A percentile compares a stretch with the other conserved stretches of the same genome.
Conservation (phyloP, 495 filamentous ascomycete genomes). For the Paragyromitra xinjiangensis region DNA sequence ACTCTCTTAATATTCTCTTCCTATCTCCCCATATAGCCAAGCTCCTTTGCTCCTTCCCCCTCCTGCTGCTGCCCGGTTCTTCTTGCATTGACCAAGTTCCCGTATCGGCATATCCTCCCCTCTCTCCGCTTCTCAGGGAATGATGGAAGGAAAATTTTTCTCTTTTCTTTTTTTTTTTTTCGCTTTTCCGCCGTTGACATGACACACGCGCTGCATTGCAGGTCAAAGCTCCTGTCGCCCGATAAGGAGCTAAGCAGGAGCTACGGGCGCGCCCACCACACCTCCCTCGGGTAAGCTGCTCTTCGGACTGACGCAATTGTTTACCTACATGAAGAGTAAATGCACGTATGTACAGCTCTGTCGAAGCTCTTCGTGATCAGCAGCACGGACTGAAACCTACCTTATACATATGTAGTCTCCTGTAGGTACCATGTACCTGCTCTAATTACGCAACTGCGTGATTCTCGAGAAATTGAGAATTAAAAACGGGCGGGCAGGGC, state of each 20-base stretch:
- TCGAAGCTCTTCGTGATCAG: slow-evolving; percentile 50
- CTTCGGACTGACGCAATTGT: slow-evolving; percentile 54
- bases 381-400: slow-evolving; percentile 41
- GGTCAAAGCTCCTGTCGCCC: slow-evolving; percentile 51
- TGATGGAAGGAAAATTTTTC: slow-evolving; percentile 38
- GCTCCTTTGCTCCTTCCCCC: slow-evolving; percentile 34
- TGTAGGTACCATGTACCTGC: slow-evolving; percentile 48
- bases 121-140: slow-evolving; percentile 25
- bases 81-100: slow-evolving; percentile 46
- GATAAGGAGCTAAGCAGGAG: slow-evolving; percentile 56
- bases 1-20: neutral
- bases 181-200: slow-evolving; percentile 54
- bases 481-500: slow-evolving; percentile 4
- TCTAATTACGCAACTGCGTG: slow-evolving; percentile 38
- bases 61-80: slow-evolving; percentile 17
- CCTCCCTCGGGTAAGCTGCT: slow-evolving; percentile 52
- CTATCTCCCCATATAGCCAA: slow-evolving; percentile 4
- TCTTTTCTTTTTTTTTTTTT: slow-evolving; percentile 44
- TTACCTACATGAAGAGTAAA: slow-evolving; percentile 48
- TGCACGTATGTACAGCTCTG: slow-evolving; percentile 49
- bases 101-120: slow-evolving; percentile 44
- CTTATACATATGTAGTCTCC: slow-evolving; percentile 43
- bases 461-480: slow-evolving; percentile 31
- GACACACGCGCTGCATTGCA: slow-evolving; percentile 52
- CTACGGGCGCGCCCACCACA: slow-evolving; percentile 54